phyloP scores from a whole-genome alignment of 1,284 basidiomycete genomes.

The Apiotrichum sp. region DNA sequence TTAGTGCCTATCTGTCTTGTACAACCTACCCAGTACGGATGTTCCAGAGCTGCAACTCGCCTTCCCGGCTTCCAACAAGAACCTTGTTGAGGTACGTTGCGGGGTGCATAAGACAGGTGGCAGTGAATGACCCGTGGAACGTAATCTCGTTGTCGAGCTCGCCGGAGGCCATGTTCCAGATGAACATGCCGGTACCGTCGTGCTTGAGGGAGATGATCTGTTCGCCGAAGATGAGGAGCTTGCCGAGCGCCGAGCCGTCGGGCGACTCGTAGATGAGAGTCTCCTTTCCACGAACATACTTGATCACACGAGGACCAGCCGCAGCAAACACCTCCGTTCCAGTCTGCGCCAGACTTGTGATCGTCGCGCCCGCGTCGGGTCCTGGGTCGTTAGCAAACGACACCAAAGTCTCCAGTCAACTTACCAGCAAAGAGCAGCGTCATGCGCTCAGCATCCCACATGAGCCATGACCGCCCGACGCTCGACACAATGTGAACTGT shows the following conservation, averaged over 20 bases:
- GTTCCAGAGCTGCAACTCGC: constrained; percentile 90
- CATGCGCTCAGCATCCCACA: constrained; percentile 96
- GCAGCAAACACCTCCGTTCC: constrained; percentile 81
- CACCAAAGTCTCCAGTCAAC: constrained; percentile 32
- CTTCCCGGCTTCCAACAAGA: constrained; percentile 74
- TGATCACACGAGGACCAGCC: constrained; percentile 63
- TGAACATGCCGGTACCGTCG: constrained; percentile 69
- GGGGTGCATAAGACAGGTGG: constrained; percentile 79
- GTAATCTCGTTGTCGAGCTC: constrained; percentile 52
- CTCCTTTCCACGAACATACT: constrained; percentile 81
- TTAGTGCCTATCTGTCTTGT: neutral
- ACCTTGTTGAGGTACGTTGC: constrained; percentile 97
- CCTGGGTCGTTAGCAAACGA: constrained; percentile 58
- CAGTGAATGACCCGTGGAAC: constrained; percentile 62
- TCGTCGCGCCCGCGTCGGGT: constrained; percentile 65
- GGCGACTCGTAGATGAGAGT: constrained; percentile 27
- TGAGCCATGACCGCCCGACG: constrained; percentile 82
- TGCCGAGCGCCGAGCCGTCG: constrained; percentile 40
- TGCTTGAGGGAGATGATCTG: constrained; percentile 72
- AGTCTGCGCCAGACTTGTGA: constrained; percentile 72
- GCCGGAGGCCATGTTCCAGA: constrained; percentile 62
- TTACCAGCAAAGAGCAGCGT: constrained; percentile 84
- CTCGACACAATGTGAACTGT: constrained; percentile 79
- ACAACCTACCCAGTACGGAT: constrained; percentile 67
- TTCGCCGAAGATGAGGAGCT: constrained; percentile 69